A percentile compares a stretch with the other conserved stretches of the same genome.
Conservation (phyloP, 768 basidiomycete species). For the Boletellus sp. region DNA sequence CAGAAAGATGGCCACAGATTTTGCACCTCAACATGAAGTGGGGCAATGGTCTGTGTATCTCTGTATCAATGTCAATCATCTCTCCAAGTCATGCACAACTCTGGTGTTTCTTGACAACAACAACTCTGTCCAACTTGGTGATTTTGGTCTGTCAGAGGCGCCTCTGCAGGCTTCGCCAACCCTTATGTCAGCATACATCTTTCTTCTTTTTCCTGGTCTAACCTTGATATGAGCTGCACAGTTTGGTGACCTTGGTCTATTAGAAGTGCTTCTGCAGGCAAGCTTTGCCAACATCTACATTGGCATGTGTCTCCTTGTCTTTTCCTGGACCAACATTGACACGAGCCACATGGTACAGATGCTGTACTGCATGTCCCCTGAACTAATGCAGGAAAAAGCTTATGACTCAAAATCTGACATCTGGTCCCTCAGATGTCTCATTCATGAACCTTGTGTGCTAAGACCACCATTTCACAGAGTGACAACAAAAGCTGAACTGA, state of each 20-base stretch:
- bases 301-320: constrained; percentile 56
- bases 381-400: constrained; percentile 93
- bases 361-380: constrained; percentile 95
- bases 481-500: constrained; percentile 83
- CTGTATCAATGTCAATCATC: not conserved
- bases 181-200: too few relatives aligned
- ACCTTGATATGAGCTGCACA: too few relatives aligned
- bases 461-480: constrained; percentile 94
- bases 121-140: constrained; percentile 90
- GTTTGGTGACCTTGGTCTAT: constrained; percentile 93
- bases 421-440: constrained; percentile 96
- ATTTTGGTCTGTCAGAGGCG: too few relatives aligned
- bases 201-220: too few relatives aligned
- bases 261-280: constrained; percentile 84
- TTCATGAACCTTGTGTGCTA: constrained; percentile 92
- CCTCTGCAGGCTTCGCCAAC: too few relatives aligned
- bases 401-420: constrained; percentile 99
- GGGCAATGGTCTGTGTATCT: constrained; percentile 72
- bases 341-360: constrained; percentile 63
- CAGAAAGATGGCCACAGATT: constrained; percentile 65
- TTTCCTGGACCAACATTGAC: not conserved
- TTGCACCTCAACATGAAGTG: constrained; percentile 96
- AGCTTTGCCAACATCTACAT: constrained; percentile 96
- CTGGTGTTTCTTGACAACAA: constrained; percentile 85
- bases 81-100: not conserved